Base-by-base conservation (phyloP, 1,284 basidiomycete genomes). In the Malassezia furfur region DNA sequence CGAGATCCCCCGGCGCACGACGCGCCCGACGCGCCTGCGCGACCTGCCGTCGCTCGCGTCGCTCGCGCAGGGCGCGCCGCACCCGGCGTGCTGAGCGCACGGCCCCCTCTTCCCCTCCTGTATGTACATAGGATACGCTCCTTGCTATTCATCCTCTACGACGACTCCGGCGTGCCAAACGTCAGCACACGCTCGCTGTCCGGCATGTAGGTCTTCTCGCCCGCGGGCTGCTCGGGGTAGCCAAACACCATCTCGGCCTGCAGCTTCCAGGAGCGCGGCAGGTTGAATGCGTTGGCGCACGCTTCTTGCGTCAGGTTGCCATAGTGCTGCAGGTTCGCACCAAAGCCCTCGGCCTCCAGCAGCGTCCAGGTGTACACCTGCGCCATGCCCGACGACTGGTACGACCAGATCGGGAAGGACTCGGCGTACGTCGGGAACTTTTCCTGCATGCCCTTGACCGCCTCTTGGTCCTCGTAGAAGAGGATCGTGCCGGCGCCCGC, bases 221-320 rank as follows among this genome's bases (percentile, higher is more conserved):
- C 67, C 1, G 77, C 67, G 0, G 67, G 62, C 1, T 59, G 69
- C 15, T 63, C 61, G 22, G 73, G 69, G 43, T 70, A 65, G 52
- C 79, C 79, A 53, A 79, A 79, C 6, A 79, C 78, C 58, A 80
- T 68, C 57, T 79, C 74, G 5, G 76, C 77, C 30, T 71, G 64
- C 51, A 77, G 60, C 50, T 66, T 65, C 78, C 78, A 80, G 14
- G 66, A 56, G 4, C 57, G 46, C 12, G 78, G 76, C 2, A 78
- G 47, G 21, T 66, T 64, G 57, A 76, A 74, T 46, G 75, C 59
- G 28, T 67, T 58, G 46, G 61, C 62, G 31, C 78, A 52, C 10
- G 63, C 64, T 1, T 55, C 60, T 35, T 57, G 36, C n/a, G 57
- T 60, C 17, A 70, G 41, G 39, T 63, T 62, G 28, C 57, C 64